Evolutionary conservation across 495 filamentous ascomycete genomes (phyloP).

Genomic region (Lasiosphaeriaceae sp.): DNA sequence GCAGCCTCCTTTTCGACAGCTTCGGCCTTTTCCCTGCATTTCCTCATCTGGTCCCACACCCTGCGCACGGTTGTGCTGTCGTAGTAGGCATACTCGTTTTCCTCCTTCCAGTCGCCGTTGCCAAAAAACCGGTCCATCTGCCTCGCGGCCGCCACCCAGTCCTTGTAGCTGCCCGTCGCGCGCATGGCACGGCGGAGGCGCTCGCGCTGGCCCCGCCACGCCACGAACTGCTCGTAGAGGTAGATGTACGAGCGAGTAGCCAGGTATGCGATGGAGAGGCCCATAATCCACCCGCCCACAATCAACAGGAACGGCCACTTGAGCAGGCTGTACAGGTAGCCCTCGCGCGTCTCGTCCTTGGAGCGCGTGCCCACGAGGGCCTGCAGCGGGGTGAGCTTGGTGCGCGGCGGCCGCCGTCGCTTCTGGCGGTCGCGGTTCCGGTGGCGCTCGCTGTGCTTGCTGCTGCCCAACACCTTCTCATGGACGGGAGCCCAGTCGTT

Average conservation of each 20-base stretch:
- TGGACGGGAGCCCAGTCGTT: conserved; percentile 84
- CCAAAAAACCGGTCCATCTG: conserved; percentile 79
- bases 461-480: conserved; percentile 54
- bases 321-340: conserved; percentile 78
- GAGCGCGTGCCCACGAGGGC: conserved; percentile 45
- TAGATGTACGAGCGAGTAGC: conserved; percentile 85
- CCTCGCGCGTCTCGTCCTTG: conserved; percentile 91
- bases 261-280: conserved; percentile 65
- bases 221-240: conserved; percentile 74
- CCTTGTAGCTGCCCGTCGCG: conserved; percentile 65
- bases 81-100: conserved; percentile 92
- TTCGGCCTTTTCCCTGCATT: conserved; percentile 54
- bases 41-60: conserved; percentile 69
- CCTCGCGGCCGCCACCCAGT: conserved; percentile 76
- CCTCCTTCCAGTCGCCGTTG: conserved; percentile 79
- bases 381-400: conserved; percentile 7
- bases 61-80: conserved; percentile 75
- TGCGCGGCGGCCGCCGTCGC: conserved; percentile 27
- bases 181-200: conserved; percentile 64
- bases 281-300: conserved; percentile 74
- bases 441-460: not conserved
- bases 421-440: conserved; percentile 20
- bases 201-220: conserved; percentile 72
- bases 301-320: conserved; percentile 87
- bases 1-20: conserved; percentile 37